phyloP scores from a whole-genome alignment of 768 basidiomycete genomes.

The Naganishia friedmannii region DNA sequence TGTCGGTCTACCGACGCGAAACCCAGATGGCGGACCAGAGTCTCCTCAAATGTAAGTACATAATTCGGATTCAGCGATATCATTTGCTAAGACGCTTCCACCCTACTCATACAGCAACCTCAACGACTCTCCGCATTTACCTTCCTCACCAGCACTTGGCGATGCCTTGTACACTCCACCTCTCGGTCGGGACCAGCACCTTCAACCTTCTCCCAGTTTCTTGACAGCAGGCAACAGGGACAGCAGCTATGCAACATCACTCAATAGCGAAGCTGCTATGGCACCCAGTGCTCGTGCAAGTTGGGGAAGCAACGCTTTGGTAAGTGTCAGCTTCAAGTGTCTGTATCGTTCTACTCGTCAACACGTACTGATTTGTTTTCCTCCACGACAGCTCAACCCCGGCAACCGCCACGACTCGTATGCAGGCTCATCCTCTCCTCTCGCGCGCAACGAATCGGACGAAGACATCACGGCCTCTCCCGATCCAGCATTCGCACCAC shows the following conservation, averaged over 20 bases:
- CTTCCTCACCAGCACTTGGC: conserved; percentile 7
- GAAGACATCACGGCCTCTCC: conserved; percentile 9
- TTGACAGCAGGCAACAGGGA: conserved; percentile 15
- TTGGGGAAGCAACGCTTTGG: conserved; percentile 27
- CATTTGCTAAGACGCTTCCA: not conserved
- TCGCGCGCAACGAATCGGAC: conserved; percentile 23
- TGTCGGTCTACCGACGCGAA: conserved; percentile 24
- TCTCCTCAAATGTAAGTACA: conserved; percentile 25
- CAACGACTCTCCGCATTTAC: conserved; percentile 15
- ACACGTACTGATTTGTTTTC: not conserved
- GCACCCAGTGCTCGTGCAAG: conserved; percentile 7
- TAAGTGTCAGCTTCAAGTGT: not conserved
- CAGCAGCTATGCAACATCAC: conserved; percentile 19
- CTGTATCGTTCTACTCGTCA: not conserved
- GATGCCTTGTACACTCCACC: conserved; percentile 16
- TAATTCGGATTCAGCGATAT: not conserved
- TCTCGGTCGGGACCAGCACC: conserved; percentile 12
- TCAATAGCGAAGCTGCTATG: conserved; percentile 9
- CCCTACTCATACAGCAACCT: not conserved
- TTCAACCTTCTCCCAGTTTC: conserved; percentile 27
- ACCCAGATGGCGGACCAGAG: conserved; percentile 18
- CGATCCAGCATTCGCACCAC: conserved; percentile 15
- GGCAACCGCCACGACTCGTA: not conserved
- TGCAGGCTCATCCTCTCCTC: conserved; percentile 6
- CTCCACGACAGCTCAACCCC: not conserved